Evolutionary conservation across 306 rosid species (phyloP), one percentile per base, ranked within the genome.

Genomic region (Corylus heterophylla): DNA sequence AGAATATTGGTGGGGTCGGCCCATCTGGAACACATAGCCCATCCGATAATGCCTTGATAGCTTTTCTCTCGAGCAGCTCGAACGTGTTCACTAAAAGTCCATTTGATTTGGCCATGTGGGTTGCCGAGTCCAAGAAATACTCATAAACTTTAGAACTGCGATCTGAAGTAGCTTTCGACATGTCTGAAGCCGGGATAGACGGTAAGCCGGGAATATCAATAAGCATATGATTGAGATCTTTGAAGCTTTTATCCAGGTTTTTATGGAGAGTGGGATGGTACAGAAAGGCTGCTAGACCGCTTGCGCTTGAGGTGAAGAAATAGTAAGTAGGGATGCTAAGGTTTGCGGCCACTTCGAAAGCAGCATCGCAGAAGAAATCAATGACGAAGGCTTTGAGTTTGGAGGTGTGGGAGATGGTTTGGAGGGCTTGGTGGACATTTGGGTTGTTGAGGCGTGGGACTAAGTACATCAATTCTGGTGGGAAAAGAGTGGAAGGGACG

Each of bases 1-100:
- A 81, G 9, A 72, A 82, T 14, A 87, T 1, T 0, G 82, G 79
- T 0, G 89, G 93, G 0, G 80, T 67, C 0, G 56, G 73, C 5
- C 12, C 80, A 3, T 87, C 74, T 42, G 45, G 7, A 6, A 42
- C 9, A 0, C 45, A 42, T 42, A 42, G 45, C 45, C 45, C 45
- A 42, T 4, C 66, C 1, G 17, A 59, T 4, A 59, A 9, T 22
- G 66, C 66, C 7, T 16, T 5, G 10, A 22, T 10, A 22, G 37
- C 31, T 22, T 58, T 22, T 10, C 14, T 22, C 25, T 58, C 37
- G 66, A 58, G 66, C 66, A 20, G 11, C 0, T 58, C 37, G 2
- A 58, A 58, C 13, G 66, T 22, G 22, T 58, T 58, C 11, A 58
- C 37, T 10, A 58, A 0, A 1, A 58, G 14, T 10, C 66, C 37